Evolutionary conservation across 208 protist genomes (phyloP), one percentile per base, ranked within the genome.

Genomic region (Crithidia fasciculata): DNA sequence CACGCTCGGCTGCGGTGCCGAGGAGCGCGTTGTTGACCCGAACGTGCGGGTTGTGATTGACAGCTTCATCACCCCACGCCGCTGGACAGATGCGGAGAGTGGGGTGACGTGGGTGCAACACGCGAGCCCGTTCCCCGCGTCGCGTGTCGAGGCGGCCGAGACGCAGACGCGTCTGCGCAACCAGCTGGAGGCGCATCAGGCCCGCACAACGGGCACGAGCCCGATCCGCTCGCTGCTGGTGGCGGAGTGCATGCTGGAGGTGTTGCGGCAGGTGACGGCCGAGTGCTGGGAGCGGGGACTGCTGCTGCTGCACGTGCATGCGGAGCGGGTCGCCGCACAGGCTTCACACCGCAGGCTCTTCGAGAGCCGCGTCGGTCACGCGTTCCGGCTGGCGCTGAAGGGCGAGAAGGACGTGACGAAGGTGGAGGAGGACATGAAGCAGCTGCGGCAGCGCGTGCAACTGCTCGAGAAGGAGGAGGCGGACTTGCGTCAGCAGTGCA

Each of bases 211-310:
- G n/a, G 88, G 90, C 50, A 93, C 84, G 37, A 92, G 86, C 66
- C 86, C 89, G 19, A 77, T 90, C 49, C 93, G 93, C 39, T 89
- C 89, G 9, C 61, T 94, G 44, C 80, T 97, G 4, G 63, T 91
- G 15, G 93, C 89, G 13, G 90, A 97, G 85, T 91, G 87, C 70
- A 94, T 92, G 59, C 50, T 95, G n/a, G 90, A 97, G 72, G 88
- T 95, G 52, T 88, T 97, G 57, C 93, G 93, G 12, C 87, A 95
- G 69, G 88, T 95, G 16, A 88, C 88, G 44, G 81, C 78, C 18
- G 89, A 95, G 86, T 88, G 85, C 70, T 95, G 90, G 91, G 89
- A 95, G 78, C 86, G 89, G 0, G 93, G 93, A 9, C 64, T 97
- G 67, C 73, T 97, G 69, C 80, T 97, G 12, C 81, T 95, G 43